Conservation (phyloP, 2,329 filamentous ascomycete species). For the Tympanopsis confertula region DNA sequence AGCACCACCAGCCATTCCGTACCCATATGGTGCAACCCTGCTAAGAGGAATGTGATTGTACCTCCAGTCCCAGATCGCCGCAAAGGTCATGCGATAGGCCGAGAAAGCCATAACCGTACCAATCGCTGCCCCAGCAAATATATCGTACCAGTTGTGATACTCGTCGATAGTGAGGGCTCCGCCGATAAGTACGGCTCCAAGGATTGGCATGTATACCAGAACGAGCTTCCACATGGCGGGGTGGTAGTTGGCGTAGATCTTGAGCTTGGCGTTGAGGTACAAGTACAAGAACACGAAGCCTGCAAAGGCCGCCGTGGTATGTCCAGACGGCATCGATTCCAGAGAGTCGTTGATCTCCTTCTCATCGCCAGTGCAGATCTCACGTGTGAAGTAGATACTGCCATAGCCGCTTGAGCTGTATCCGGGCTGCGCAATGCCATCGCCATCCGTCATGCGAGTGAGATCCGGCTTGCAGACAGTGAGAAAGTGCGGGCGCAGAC, state of each 20-base stretch:
- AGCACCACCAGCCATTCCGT: constrained; percentile 21
- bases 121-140: constrained; percentile 54
- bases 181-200: constrained; percentile 56
- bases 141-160: constrained; percentile 67
- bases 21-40: constrained; percentile 41
- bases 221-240: constrained; percentile 65
- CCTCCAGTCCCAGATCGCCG: constrained; percentile 57
- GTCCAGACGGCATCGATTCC: constrained; percentile 63
- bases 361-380: constrained; percentile 57
- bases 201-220: constrained; percentile 50
- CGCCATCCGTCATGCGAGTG: constrained; percentile 23
- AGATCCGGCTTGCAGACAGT: constrained; percentile 55
- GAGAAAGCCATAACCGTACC: constrained; percentile 55
- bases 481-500: constrained; percentile 62
- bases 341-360: constrained; percentile 57
- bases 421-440: constrained; percentile 24
- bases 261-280: constrained; percentile 70
- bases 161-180: constrained; percentile 62
- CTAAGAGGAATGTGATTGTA: constrained; percentile 56
- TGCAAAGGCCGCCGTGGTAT: constrained; percentile 63
- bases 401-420: constrained; percentile 40
- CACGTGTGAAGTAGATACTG: constrained; percentile 56
- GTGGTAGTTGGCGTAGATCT: constrained; percentile 63
- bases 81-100: constrained; percentile 56
- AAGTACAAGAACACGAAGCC: constrained; percentile 61